Evolutionary conservation across 1,284 basidiomycete genomes (phyloP), one percentile per base, ranked within the genome.

Genomic region (Ceratobasidium papillatum): DNA sequence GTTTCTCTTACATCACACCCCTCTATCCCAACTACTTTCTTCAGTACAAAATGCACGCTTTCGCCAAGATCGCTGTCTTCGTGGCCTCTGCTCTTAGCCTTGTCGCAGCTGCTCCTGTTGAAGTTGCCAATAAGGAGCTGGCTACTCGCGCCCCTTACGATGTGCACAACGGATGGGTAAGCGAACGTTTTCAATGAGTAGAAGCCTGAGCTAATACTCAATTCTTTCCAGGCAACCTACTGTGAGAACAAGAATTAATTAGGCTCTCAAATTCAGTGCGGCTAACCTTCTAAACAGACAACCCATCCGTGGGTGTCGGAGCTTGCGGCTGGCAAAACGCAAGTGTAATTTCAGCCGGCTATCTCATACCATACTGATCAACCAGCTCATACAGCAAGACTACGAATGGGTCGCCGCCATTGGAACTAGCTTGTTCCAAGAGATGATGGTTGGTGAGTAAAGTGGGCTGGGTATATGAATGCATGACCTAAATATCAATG

Each of bases 401-500:
- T 3, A 72, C 56, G 68, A 73, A 45, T 73, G 71, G 71, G 71
- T 73, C 34, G 71, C 71, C 17, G 71, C 71, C n/a, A 58, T 73
- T 25, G 71, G 71, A 4, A 73, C 71, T 12, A 43, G 22, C 25
- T 59, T 73, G 56, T 73, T 73, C 71, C 59, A 73, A 32, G 71
- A 73, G 71, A 73, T 73, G 71, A 73, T 73, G 71, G 36, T 73
- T 17, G 71, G 71, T 62, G 27, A 73, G 71, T 63, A 27, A 17
- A 25, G 19, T 3, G 25, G 11, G 49, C 34, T 43, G 34, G 19
- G n/a, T 61, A 1, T 4, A 14, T 5, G n/a, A 34, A 22, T 9
- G 7, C 5, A 30, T 17, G n/a, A 27, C 17, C 66, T 71, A 41
- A 59, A 14, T 1, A 14, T 11, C 25, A 9, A 9, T 32, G 3